phyloP scores from a whole-genome alignment of 352 stramenopile genomes.

The Blastocystis sp. region DNA sequence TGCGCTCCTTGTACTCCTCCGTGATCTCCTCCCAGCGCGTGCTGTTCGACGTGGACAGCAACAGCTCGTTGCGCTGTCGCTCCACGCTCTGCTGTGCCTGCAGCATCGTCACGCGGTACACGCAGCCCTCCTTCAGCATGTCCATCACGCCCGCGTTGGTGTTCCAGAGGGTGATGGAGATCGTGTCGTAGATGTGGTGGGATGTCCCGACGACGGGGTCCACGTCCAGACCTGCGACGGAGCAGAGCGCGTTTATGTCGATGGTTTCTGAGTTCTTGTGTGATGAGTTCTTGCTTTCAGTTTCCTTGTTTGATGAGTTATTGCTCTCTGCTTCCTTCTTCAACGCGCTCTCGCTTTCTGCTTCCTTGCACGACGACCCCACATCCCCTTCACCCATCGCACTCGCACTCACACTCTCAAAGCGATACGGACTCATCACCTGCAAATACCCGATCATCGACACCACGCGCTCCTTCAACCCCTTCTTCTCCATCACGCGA shows the following conservation, averaged over 20 bases:
- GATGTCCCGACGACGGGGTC: conserved; percentile 3
- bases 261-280: background rate
- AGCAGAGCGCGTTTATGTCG: conserved; percentile 2
- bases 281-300: too few relatives aligned
- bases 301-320: too few relatives aligned
- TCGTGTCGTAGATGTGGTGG: conserved; percentile 22
- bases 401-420: too few relatives aligned
- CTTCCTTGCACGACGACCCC: too few relatives aligned
- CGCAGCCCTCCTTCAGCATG: background rate
- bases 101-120: conserved; percentile 45
- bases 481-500: background rate
- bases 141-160: background rate
- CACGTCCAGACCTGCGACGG: background rate
- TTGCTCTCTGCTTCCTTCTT: too few relatives aligned
- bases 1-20: background rate
- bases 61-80: background rate
- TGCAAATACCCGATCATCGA: conserved; percentile 15
- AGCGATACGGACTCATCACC: conserved; percentile 32
- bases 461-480: background rate
- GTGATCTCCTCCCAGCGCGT: conserved; percentile 15
- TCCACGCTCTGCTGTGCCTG: background rate
- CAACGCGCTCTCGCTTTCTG: too few relatives aligned
- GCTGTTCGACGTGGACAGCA: background rate
- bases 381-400: too few relatives aligned
- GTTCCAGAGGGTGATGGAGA: conserved; percentile 19